Percentiles rank a stretch among this genome's conserved stretches.
phyloP scores from a whole-genome alignment of 2,329 filamentous ascomycete species.

The Emydomyces testavorans region DNA sequence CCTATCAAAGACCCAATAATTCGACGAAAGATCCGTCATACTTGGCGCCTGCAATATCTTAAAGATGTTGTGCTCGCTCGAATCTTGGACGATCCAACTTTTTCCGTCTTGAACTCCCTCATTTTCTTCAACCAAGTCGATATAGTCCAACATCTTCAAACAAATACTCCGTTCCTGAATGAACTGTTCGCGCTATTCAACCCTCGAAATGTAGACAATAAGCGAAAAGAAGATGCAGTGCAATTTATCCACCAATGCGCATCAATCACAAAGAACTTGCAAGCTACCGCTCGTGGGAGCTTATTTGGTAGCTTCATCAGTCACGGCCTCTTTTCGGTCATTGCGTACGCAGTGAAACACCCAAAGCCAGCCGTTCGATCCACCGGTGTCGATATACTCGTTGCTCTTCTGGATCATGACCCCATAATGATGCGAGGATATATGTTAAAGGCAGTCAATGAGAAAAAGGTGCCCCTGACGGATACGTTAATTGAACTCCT shows the following conservation, averaged over 20 bases:
- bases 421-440: constrained; percentile 86
- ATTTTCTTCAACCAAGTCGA: constrained; percentile 99
- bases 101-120: constrained; percentile 90
- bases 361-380: constrained; percentile 74
- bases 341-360: constrained; percentile 82
- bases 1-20: constrained; percentile 74
- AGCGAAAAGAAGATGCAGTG: constrained; percentile 83
- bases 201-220: constrained; percentile 49
- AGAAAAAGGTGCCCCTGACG: constrained; percentile 73
- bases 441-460: constrained; percentile 81
- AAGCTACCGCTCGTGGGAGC: constrained; percentile 65
- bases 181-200: constrained; percentile 82
- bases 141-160: constrained; percentile 88
- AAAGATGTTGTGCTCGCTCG: constrained; percentile 97
- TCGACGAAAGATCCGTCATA: constrained; percentile 85
- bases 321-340: constrained; percentile 76
- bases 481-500: constrained; percentile 88
- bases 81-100: constrained; percentile 94
- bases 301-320: constrained; percentile 84
- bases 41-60: constrained; percentile 88
- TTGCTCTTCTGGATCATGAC: constrained; percentile 92
- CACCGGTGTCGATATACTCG: constrained; percentile 84
- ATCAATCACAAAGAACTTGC: constrained; percentile 84
- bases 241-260: constrained; percentile 96
- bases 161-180: constrained; percentile 62